Evolutionary conservation across 352 stramenopile species (phyloP).

Genomic region (Phytophthora pluvialis): DNA sequence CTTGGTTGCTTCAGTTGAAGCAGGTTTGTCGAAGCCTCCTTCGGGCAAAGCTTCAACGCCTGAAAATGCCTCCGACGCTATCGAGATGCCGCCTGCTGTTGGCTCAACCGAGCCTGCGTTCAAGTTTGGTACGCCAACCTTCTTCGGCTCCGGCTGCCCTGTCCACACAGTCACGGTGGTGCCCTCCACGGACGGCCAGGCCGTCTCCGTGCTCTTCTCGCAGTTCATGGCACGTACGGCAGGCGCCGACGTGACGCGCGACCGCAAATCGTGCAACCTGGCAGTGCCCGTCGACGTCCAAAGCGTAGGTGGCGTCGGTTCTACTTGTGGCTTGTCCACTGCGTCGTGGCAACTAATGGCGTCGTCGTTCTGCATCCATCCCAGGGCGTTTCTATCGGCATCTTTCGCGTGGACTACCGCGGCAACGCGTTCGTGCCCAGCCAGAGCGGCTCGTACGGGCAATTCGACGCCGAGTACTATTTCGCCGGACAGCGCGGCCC

Average conservation of each 20-base stretch:
- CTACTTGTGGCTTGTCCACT: constrained; percentile 14
- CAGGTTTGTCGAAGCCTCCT: neutral
- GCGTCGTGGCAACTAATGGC: constrained; percentile 13
- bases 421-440: constrained; percentile 51
- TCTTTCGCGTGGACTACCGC: constrained; percentile 58
- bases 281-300: constrained; percentile 50
- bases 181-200: constrained; percentile 36
- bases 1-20: neutral
- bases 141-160: constrained; percentile 38
- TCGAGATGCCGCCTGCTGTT: constrained; percentile 4
- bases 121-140: constrained; percentile 32
- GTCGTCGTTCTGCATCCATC: constrained; percentile 3
- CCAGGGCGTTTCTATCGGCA: constrained; percentile 39
- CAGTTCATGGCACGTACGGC: constrained; percentile 39
- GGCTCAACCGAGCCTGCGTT: constrained; percentile 23
- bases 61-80: neutral
- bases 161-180: constrained; percentile 32
- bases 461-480: constrained; percentile 68
- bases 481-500: constrained; percentile 56
- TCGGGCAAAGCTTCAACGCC: constrained; percentile 14
- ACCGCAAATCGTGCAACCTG: constrained; percentile 50
- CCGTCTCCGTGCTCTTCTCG: constrained; percentile 41
- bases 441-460: constrained; percentile 37
- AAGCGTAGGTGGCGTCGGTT: constrained; percentile 26
- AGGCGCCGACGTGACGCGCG: constrained; percentile 31